Percentiles rank a stretch among this genome's conserved stretches.
These are phyloP conservation scores for Gossypium schwendimanii DNA, from an alignment of 441 rosid genomes.

Conservation along the genomic window DNA sequence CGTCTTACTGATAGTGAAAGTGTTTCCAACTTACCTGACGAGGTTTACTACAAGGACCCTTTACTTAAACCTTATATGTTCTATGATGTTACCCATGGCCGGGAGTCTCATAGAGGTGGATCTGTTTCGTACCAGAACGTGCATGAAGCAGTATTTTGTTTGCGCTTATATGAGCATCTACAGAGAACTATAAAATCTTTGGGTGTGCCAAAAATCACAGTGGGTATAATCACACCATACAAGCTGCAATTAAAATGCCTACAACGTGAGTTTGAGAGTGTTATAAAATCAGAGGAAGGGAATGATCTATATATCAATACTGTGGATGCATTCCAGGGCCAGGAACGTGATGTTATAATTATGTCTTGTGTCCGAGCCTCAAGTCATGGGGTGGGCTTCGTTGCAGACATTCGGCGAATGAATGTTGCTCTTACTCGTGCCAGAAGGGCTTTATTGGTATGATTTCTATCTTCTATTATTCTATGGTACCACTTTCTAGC, in stretches of 20 bases:
- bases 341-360: slow-evolving; percentile 96
- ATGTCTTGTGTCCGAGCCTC: slow-evolving; percentile 99
- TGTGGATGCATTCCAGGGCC: slow-evolving; percentile 99
- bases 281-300: slow-evolving; percentile 82
- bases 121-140: slow-evolving; percentile 94
- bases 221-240: slow-evolving; percentile 95
- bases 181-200: slow-evolving; percentile 62
- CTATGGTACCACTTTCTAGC: not conserved
- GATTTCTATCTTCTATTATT: not conserved
- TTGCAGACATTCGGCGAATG: slow-evolving; percentile 93
- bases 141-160: slow-evolving; percentile 90
- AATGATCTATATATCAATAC: slow-evolving; percentile 89
- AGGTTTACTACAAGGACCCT: slow-evolving; percentile 73
- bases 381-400: slow-evolving; percentile 89
- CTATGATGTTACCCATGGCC: slow-evolving; percentile 82
- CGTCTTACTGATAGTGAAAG: slow-evolving; percentile 95
- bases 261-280: slow-evolving; percentile 72
- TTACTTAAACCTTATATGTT: slow-evolving; percentile 80
- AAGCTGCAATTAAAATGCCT: slow-evolving; percentile 96
- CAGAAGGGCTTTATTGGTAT: slow-evolving; percentile 91
- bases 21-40: slow-evolving; percentile 66
- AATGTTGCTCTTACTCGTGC: slow-evolving; percentile 99
- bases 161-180: slow-evolving; percentile 83
- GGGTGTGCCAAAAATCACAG: slow-evolving; percentile 64
- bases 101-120: slow-evolving; percentile 94